Base-by-base conservation (phyloP, 139 green algal species). In the Picochlorum costavermella region DNA sequence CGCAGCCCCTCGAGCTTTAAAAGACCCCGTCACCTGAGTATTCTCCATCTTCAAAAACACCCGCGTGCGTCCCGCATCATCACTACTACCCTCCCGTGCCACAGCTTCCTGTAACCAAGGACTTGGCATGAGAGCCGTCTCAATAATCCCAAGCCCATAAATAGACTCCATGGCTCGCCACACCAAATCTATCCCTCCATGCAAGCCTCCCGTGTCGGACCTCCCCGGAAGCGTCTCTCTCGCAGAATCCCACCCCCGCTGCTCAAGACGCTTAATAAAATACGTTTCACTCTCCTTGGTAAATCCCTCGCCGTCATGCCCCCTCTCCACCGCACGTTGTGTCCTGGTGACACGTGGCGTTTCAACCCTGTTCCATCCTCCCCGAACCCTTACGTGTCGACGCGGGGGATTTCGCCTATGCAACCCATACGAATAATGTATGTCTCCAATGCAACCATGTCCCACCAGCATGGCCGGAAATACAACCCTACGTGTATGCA, bases 21-120 rank as follows among this genome's bases (percentile, higher is more conserved):
- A 87, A 0, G 75, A 81, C 2, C 76, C 74, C 2, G 62, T 77
- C 9, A 71, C 65, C 63, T 88, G 82, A 55, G 75, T 53, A 26
- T 46, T 74, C 65, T 85, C 77, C 23, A 80, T 26, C 68, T 85
- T 85, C 0, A 86, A 69, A 14, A 60, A 44, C 53, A 81, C 68
- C 17, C 6, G 12, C 1, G 16, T 53, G 46, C 46, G 16, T 20
- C 6, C 6, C 0, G 0, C 46, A 23, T 9, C 46, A 9, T 23
- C n/a, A 53, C 14, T 5, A 53, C 46, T 53, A 28, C 16, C 46
- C 46, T 3, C 46, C 46, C 46, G 16, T 2, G 46, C 17, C 46
- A 53, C 46, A 53, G 46, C 46, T 5, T 29, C 40, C 11, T 64
- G 58, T 48, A 75, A 48, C 67, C 68, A 77, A 14, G 60, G 59